Evolutionary conservation across 768 basidiomycete species (phyloP), one percentile per base, ranked within the genome.

Genomic region (Mycena chlorophos): DNA sequence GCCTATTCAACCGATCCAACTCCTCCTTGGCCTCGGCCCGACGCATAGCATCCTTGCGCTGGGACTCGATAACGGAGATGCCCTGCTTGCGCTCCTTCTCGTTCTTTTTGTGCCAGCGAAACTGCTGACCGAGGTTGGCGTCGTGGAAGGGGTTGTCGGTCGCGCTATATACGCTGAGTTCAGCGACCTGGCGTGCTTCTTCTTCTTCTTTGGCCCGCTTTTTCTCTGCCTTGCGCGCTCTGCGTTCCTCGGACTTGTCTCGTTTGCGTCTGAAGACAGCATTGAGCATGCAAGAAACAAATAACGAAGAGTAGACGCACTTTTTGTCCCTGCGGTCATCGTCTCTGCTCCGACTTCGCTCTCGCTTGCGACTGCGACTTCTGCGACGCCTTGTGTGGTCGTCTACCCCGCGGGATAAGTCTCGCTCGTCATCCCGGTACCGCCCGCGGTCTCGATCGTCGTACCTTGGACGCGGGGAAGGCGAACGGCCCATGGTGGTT

Each of bases 131-230:
- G 28, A 98, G 87, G 70, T 98, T 98, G 58, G 92, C 87, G 65
- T 98, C 97, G 73, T 97, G 93, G 77, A 98, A 99, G 0, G 97
- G 97, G 67, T 98, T 99, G 78, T 98, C 95, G 13, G 87, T 86
- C 45, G 94, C 91, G 62, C 93, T 94, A 77, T 98, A 98, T 61
- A 97, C 89, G 62, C 94, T 95, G 39, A 98, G 81, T 71, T 98
- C 96, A 10, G 93, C 94, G 16, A 97, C 88, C 63, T 89, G 87
- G 25, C 95, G 87, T 22, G 91, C 88, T 66, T 97, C 94, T 64
- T 96, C 94, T 62, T 93, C 91, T 54, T 91, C 89, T 61, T 76
- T 84, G 39, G 85, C 81, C 29, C 88, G 81, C 66, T 84, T 88
- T 77, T 94, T 97, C 65, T 96, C 94, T 5, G 86, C 87, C 66